A percentile compares a stretch with the other conserved stretches of the same genome.
Evolutionary conservation across 2,329 filamentous ascomycete species (phyloP).

Genomic region (Paramyrothecium roridum): DNA sequence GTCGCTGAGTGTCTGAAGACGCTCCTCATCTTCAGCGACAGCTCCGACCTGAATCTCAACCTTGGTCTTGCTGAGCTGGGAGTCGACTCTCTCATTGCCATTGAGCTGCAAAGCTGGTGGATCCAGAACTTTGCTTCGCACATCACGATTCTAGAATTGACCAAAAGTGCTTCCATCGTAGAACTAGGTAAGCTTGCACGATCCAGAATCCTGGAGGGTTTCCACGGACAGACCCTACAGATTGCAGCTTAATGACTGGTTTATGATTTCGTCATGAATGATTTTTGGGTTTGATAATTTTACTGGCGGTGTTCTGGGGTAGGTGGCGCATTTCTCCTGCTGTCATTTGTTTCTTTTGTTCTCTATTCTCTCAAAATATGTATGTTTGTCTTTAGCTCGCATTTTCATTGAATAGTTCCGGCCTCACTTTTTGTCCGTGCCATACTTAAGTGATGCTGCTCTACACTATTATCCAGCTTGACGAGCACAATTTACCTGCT

Average conservation of each 20-base stretch:
- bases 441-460: too few species aligned
- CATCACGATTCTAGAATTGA: not conserved
- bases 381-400: too few species aligned
- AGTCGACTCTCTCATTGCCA: not conserved
- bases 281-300: too few species aligned
- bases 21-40: not conserved
- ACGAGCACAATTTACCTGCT: too few species aligned
- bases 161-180: not conserved
- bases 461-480: too few species aligned
- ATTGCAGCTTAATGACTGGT: not conserved
- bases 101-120: not conserved
- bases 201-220: not conserved
- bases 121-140: not conserved
- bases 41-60: not conserved
- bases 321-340: too few species aligned
- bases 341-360: too few species aligned
- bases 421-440: too few species aligned
- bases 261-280: too few species aligned
- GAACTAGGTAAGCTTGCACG: not conserved
- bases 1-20: not conserved
- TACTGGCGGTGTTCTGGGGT: too few species aligned
- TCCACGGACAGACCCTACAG: not conserved
- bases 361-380: too few species aligned
- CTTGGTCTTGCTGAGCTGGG: not conserved
- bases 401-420: too few species aligned